A percentile compares a stretch with the other conserved stretches of the same genome.
Conservation (phyloP, 306 rosid species). For the Lathyrus tuberosus region DNA sequence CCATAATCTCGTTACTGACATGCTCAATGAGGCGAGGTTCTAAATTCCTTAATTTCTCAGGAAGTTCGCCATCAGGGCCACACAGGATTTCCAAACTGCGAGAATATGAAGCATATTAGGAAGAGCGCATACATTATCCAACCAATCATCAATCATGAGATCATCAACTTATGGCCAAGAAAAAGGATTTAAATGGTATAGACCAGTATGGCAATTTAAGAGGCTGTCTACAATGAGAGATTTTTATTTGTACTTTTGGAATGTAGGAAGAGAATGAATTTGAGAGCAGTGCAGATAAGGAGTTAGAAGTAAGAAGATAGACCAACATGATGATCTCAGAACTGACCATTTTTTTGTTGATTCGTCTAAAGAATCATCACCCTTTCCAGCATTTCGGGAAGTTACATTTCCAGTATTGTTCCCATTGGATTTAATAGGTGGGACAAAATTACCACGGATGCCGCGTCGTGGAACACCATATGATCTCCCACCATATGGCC, state of each 20-base stretch:
- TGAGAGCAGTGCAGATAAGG: slow-evolving; percentile 24
- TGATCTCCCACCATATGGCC: slow-evolving; percentile 70
- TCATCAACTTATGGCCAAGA: slow-evolving; percentile 23
- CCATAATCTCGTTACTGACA: slow-evolving; percentile 97
- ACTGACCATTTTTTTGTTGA: slow-evolving; percentile 90
- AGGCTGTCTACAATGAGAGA: slow-evolving; percentile 14
- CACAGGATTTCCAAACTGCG: slow-evolving; percentile 83
- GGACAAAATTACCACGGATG: slow-evolving; percentile 83
- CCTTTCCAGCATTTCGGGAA: slow-evolving; percentile 66
- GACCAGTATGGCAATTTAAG: slow-evolving; percentile 24
- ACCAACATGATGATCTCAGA: slow-evolving; percentile 31
- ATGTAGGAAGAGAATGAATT: slow-evolving; percentile 13
- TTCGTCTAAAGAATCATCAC: slow-evolving; percentile 76
- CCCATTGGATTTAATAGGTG: slow-evolving; percentile 83
- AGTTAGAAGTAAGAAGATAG: slow-evolving; percentile 32
- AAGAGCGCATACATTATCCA: slow-evolving; percentile 30
- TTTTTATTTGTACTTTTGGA: background rate
- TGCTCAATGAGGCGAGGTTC: slow-evolving; percentile 97
- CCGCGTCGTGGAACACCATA: slow-evolving; percentile 83
- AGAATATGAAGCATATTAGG: slow-evolving; percentile 39
- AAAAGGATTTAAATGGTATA: background rate
- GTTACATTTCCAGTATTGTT: slow-evolving; percentile 60
- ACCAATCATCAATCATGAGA: slow-evolving; percentile 26
- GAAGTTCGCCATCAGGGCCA: slow-evolving; percentile 98
- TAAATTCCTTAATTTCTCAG: slow-evolving; percentile 95